Evolutionary conservation across 192 early-diverging fungal genomes (phyloP).

Genomic region (Mortierella alpina): DNA sequence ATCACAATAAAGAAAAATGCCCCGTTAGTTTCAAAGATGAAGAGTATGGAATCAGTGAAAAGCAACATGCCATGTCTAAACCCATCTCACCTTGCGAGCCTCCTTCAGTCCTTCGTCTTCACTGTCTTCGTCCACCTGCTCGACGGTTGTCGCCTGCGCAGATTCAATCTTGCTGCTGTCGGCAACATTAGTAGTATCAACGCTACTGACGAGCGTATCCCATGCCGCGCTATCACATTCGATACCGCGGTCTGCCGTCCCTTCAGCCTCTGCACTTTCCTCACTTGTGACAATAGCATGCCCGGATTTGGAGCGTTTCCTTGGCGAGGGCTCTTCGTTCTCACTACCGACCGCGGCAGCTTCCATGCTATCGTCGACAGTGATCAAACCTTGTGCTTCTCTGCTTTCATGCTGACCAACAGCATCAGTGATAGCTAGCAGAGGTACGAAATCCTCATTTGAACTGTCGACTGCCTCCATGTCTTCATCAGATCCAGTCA

Average conservation of each 20-base stretch:
- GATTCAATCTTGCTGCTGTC: neutral
- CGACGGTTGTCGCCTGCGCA: neutral
- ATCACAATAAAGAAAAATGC: neutral
- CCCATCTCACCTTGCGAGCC: conserved; percentile 23
- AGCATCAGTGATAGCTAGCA: conserved; percentile 4
- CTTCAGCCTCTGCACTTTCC: neutral
- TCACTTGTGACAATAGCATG: neutral
- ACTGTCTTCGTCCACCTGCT: neutral
- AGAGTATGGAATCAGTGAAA: neutral
- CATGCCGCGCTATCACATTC: neutral
- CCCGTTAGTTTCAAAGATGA: neutral
- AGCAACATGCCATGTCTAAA: neutral
- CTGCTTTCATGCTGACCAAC: neutral
- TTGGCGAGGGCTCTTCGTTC: conserved; percentile 2
- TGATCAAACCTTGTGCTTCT: neutral
- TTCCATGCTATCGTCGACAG: neutral
- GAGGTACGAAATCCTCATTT: conserved; percentile 5
- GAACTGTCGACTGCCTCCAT: neutral
- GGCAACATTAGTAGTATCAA: neutral
- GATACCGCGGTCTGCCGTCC: neutral
- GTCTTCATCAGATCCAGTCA: neutral
- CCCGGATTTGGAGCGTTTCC: conserved; percentile 14
- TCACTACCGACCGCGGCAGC: neutral
- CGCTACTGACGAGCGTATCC: neutral
- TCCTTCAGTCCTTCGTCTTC: conserved; percentile 22